Evolutionary conservation across 2,329 filamentous ascomycete genomes (phyloP).

Genomic region (Orbilia blumenaviensis): DNA sequence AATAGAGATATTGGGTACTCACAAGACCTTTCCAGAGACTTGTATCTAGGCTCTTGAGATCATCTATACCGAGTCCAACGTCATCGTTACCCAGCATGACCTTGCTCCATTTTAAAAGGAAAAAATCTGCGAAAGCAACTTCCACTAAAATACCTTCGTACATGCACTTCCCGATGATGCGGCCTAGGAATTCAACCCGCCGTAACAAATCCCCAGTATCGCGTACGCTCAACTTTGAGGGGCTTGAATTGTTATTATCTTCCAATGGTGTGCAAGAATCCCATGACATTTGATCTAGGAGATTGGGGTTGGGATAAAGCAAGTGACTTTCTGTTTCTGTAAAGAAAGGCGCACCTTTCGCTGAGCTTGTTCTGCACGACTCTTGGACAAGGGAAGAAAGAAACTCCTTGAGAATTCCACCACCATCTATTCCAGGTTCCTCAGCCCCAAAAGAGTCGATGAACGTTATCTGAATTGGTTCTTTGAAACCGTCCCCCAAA

Average conservation of each 20-base stretch:
- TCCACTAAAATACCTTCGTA: constrained; percentile 97
- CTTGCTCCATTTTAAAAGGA: constrained; percentile 92
- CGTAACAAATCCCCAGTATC: constrained; percentile 71
- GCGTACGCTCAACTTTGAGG: constrained; percentile 66
- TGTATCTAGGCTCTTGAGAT: constrained; percentile 89
- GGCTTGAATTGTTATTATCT: constrained; percentile 60
- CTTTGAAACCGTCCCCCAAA: constrained; percentile 83
- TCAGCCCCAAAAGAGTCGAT: constrained; percentile 85
- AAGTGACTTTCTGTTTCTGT: constrained; percentile 84
- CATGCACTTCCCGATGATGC: constrained; percentile 93
- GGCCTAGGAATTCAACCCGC: constrained; percentile 88
- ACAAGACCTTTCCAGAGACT: constrained; percentile 86
- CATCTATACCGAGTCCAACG: constrained; percentile 82
- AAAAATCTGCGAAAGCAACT: constrained; percentile 92
- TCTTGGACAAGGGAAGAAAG: constrained; percentile 86
- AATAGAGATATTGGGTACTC: constrained; percentile 58
- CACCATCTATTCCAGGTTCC: constrained; percentile 95
- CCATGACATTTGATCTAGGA: constrained; percentile 74
- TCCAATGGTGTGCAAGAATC: constrained; percentile 68
- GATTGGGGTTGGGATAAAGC: constrained; percentile 85
- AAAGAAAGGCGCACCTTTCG: constrained; percentile 73
- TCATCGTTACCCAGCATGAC: constrained; percentile 73
- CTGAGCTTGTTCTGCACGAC: constrained; percentile 71
- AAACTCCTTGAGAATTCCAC: constrained; percentile 97
- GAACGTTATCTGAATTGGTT: constrained; percentile 96